phyloP scores from a whole-genome alignment of 495 filamentous ascomycete species.

The Neurospora africana region DNA sequence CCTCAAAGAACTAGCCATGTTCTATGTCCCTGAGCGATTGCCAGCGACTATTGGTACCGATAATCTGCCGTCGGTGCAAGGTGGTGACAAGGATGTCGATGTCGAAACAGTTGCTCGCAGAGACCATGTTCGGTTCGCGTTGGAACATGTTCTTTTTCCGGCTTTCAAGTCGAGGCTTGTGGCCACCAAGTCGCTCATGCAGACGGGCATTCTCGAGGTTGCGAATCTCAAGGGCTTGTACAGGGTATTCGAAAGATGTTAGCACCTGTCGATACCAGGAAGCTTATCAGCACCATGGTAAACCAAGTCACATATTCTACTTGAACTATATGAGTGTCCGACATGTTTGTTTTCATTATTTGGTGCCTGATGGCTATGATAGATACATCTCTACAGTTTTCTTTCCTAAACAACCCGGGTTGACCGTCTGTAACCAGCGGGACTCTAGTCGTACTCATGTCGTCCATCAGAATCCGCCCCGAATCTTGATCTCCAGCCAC shows the following conservation, averaged over 20 bases:
- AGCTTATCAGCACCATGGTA: background rate
- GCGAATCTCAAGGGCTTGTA: conserved; percentile 93
- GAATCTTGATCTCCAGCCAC: conserved; percentile 27
- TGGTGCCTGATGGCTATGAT: background rate
- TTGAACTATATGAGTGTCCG: background rate
- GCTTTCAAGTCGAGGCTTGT: conserved; percentile 75
- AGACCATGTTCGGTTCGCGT: conserved; percentile 44
- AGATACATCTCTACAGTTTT: background rate
- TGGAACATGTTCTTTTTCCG: conserved; percentile 71
- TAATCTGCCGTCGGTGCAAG: background rate
- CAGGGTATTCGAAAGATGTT: conserved; percentile 94
- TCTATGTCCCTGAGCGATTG: conserved; percentile 81
- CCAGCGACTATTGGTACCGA: conserved; percentile 41
- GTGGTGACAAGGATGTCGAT: conserved; percentile 26
- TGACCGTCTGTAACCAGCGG: background rate
- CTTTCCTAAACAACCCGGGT: background rate
- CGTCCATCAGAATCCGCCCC: conserved; percentile 10
- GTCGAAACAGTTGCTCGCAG: conserved; percentile 47
- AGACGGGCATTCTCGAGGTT: conserved; percentile 68
- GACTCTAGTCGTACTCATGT: background rate
- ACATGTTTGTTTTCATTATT: background rate
- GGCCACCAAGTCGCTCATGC: conserved; percentile 68
- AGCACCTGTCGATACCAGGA: conserved; percentile 12
- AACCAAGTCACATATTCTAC: background rate
- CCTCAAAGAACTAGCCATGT: conserved; percentile 75